These are phyloP conservation scores for Przewalskia tangutica DNA, from an alignment of 257 asterid species.

Conservation along the genomic window DNA sequence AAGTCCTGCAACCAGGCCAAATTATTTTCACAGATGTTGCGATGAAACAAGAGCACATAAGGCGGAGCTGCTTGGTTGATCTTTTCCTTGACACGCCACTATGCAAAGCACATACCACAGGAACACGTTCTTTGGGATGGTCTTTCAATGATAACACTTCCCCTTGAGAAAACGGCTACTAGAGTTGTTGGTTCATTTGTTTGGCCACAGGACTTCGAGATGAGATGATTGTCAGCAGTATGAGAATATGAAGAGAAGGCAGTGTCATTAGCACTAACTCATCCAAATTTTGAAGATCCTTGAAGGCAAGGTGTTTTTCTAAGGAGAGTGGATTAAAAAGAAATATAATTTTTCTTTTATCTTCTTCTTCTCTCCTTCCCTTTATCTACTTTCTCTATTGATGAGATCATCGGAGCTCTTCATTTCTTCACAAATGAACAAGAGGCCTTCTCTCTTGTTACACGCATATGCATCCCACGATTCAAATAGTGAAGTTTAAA, in stretches of 20 bases:
- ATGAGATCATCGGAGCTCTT: too few species aligned
- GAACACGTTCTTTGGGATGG: conserved; percentile 99
- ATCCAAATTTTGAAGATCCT: conserved; percentile 72
- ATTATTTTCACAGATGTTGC: conserved; percentile 96
- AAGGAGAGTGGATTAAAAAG: too few species aligned
- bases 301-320: too few species aligned
- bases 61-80: conserved; percentile 93
- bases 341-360: too few species aligned
- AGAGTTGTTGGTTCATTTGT: conserved; percentile 96
- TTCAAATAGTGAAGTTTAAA: too few species aligned
- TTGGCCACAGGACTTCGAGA: conserved; percentile 96
- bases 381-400: too few species aligned
- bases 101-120: conserved; percentile 98
- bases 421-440: too few species aligned
- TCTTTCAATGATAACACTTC: conserved; percentile 87
- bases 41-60: conserved; percentile 94
- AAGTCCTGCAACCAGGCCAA: conserved; percentile 90
- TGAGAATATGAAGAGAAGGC: conserved; percentile 98
- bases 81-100: conserved; percentile 94
- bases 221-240: conserved; percentile 90
- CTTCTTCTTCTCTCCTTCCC: too few species aligned
- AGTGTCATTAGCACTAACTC: conserved; percentile 66
- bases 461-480: too few species aligned
- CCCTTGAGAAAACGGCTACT: conserved; percentile 99
- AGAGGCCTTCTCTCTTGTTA: too few species aligned